Percentiles rank a stretch among this genome's conserved stretches.
Conservation (phyloP, 2,329 filamentous ascomycete genomes). For the Microdochium trichocladiopsis region DNA sequence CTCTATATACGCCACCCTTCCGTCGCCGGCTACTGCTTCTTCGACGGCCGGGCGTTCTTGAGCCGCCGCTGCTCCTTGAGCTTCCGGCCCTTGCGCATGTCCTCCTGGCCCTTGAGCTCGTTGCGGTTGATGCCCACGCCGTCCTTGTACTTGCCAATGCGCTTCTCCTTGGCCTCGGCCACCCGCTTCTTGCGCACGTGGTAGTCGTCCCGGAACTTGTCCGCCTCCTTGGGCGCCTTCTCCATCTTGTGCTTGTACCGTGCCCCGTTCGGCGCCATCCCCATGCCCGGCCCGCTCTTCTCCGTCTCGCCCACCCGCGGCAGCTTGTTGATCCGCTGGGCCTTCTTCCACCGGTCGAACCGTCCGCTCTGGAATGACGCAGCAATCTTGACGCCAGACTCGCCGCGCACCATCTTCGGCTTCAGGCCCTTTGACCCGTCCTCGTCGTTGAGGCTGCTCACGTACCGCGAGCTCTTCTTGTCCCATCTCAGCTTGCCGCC, state of each 20-base stretch:
- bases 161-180: constrained; percentile 78
- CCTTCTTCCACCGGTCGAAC: constrained; percentile 87
- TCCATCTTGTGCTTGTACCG: constrained; percentile 83
- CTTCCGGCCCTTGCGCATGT: constrained; percentile 77
- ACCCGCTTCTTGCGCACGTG: constrained; percentile 85
- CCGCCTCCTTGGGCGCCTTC: constrained; percentile 84
- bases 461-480: constrained; percentile 94
- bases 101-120: constrained; percentile 76
- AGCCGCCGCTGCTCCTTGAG: constrained; percentile 68
- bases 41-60: constrained; percentile 81
- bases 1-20: too few relatives aligned
- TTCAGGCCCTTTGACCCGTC: constrained; percentile 68
- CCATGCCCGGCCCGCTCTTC: constrained; percentile 28
- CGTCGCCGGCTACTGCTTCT: constrained; percentile 37
- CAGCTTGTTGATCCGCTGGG: constrained; percentile 71
- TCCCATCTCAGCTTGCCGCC: constrained; percentile 77
- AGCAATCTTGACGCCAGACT: constrained; percentile 93
- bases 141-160: constrained; percentile 66
- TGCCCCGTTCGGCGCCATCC: constrained; percentile 33
- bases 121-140: constrained; percentile 59
- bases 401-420: constrained; percentile 69
- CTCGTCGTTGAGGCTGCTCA: constrained; percentile 84
- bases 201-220: constrained; percentile 89
- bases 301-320: constrained; percentile 82
- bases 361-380: constrained; percentile 88